Conservation (phyloP, 2,329 filamentous ascomycete genomes). For the Penicillium thymicola region DNA sequence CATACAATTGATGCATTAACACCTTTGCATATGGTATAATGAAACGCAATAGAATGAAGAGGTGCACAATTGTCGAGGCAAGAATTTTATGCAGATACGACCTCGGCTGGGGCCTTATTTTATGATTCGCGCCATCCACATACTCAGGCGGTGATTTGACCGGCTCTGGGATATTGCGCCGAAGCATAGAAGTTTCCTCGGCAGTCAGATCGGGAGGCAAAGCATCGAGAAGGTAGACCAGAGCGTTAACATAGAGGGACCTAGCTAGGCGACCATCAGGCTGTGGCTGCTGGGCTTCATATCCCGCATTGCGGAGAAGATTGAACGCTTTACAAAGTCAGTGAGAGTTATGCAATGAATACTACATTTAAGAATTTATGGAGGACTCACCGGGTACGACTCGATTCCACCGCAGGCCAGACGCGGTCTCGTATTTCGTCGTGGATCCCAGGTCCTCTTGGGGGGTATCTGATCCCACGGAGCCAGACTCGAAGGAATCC, state of each 20-base stretch:
- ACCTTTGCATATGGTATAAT: constrained; percentile 60
- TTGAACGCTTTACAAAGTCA: constrained; percentile 30
- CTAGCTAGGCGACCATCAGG: constrained; percentile 33
- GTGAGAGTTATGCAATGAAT: not conserved
- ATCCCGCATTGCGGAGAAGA: constrained; percentile 35
- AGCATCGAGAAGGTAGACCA: constrained; percentile 40
- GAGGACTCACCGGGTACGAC: constrained; percentile 30
- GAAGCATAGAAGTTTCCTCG: constrained; percentile 31
- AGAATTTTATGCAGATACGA: constrained; percentile 60
- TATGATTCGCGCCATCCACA: not conserved
- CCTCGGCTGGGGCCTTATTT: constrained; percentile 1
- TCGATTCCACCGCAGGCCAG: constrained; percentile 36
- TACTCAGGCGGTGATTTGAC: constrained; percentile 11
- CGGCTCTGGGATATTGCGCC: constrained; percentile 25
- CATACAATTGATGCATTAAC: constrained; percentile 53
- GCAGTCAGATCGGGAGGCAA: constrained; percentile 30
- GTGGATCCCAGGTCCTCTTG: constrained; percentile 7
- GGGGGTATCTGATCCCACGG: constrained; percentile 12
- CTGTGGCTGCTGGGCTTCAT: constrained; percentile 33
- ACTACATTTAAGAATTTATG: not conserved
- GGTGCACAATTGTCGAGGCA: constrained; percentile 54
- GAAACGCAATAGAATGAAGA: constrained; percentile 60
- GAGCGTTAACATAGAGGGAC: constrained; percentile 35
- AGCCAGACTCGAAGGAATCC: constrained; percentile 15
- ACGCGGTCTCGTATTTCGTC: constrained; percentile 29